phyloP scores from a whole-genome alignment of 2,329 filamentous ascomycete genomes.

The Akanthomyces lecanii region DNA sequence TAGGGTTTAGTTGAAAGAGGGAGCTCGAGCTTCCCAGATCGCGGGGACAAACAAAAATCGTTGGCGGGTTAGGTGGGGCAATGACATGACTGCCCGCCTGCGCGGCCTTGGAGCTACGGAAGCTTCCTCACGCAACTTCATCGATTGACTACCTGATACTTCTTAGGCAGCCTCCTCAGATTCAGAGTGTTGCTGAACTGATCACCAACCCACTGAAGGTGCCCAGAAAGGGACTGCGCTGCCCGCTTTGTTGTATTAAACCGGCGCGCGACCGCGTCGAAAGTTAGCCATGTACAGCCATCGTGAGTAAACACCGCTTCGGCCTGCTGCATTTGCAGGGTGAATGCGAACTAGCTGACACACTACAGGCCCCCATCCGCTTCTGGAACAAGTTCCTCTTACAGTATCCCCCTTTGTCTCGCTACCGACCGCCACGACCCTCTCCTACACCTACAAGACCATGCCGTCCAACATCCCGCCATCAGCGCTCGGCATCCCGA shows the following conservation, averaged over 20 bases:
- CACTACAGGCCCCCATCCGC: constrained; percentile 66
- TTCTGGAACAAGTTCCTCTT: constrained; percentile 87
- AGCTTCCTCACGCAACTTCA: background rate
- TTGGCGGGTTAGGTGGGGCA: constrained; percentile 9
- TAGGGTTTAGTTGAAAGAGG: constrained; percentile 19
- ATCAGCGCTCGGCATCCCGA: constrained; percentile 33
- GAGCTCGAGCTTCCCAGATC: constrained; percentile 1
- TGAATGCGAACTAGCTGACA: background rate
- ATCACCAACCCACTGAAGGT: background rate
- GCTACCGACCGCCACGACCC: constrained; percentile 81
- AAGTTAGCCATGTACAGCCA: constrained; percentile 29
- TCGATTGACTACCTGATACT: background rate
- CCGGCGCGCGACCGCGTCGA: background rate
- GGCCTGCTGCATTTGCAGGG: background rate
- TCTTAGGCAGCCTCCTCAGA: background rate
- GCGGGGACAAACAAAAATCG: background rate
- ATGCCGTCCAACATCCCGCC: constrained; percentile 79
- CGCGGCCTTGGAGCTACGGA: background rate
- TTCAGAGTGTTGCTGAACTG: background rate
- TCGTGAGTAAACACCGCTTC: constrained; percentile 26
- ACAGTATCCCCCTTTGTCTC: constrained; percentile 93
- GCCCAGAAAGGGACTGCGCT: no score
- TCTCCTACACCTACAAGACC: constrained; percentile 92
- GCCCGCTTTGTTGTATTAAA: background rate
- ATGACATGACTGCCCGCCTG: constrained; percentile 9